Evolutionary conservation across 2,329 filamentous ascomycete species (phyloP), one percentile per base, ranked within the genome.

Genomic region (Alternaria gansuensis): DNA sequence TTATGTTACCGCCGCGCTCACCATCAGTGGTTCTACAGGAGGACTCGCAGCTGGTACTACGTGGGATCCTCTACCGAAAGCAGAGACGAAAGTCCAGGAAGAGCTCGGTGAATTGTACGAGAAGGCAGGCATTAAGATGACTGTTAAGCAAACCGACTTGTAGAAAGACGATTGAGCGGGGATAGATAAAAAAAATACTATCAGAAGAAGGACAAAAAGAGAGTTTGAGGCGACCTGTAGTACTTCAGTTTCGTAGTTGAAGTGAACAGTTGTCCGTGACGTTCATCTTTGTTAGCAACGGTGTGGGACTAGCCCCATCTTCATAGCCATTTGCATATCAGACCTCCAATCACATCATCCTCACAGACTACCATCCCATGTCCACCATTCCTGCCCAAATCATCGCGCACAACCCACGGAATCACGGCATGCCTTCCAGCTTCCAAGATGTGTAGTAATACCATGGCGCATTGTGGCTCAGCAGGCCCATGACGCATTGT

Each of bases 381-480:
- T 56, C 49, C 24, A 59, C 44, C 17, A 44, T 45, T 37, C 23
- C 8, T 40, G 10, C 28, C n/a, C 31, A 40, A 50, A 40, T n/a
- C 39, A 48, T 23, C 21, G 36, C 49, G 43, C 57, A 34, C 31
- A 57, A 29, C 31, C 5, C 13, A 40, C 51, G 44, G 44, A 44
- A 33, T 14, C 36, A 17, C 51, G 26, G 43, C 36, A 44, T 36
- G 4, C 7, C 2, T 13, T 54, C 31, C 36, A 36, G 6, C 2
- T 13, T 54, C 31, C 36, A 36, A 9, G 50, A 28, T 8, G 14
- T 33, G 14, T 26, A 11, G 33, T 37, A 13, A 39, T 28, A 14
- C 10, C 21, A 36, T 45, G 24, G 40, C 36, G 46, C 33, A 55
- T 14, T 51, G 63, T 65, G 62, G 65, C 60, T 65, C 46, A 63